phyloP scores from a whole-genome alignment of 108 stramenopile genomes.

The Nannochloropsis gaditana region DNA sequence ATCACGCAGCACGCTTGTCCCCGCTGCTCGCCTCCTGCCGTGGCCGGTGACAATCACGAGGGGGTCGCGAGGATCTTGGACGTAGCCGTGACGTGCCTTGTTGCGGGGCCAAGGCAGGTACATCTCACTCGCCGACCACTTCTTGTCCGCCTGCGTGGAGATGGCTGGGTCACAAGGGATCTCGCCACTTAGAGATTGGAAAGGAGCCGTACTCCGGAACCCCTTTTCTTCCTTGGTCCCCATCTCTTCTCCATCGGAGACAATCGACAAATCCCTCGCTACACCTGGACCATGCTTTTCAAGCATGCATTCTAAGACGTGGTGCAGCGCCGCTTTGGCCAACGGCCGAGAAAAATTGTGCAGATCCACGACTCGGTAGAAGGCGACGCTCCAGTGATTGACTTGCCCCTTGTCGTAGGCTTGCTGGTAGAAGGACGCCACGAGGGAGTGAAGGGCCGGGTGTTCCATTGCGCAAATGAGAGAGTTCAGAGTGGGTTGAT shows the following conservation, averaged over 20 bases:
- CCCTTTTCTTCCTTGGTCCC: not conserved
- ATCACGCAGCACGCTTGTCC: not conserved
- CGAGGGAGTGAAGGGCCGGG: not conserved
- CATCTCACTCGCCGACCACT: not conserved
- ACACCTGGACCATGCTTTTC: not conserved
- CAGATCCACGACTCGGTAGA: conserved; percentile 16
- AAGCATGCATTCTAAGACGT: not conserved
- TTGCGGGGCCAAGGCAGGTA: conserved; percentile 5
- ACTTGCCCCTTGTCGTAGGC: not conserved
- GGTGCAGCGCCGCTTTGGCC: not conserved
- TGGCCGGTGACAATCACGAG: conserved; percentile 17
- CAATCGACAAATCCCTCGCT: not conserved
- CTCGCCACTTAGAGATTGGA: too few species aligned
- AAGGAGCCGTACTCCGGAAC: not conserved
- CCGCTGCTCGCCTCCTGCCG: not conserved
- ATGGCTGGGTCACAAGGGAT: too few species aligned
- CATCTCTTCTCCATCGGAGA: not conserved
- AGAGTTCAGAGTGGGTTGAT: not conserved
- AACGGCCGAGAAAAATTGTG: conserved; percentile 8
- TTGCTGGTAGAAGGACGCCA: not conserved
- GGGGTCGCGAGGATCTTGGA: not conserved
- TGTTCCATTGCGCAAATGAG: not conserved
- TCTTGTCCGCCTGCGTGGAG: not conserved
- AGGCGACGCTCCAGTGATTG: not conserved
- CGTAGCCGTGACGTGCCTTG: not conserved